A percentile compares a stretch with the other conserved stretches of the same genome.
These are phyloP conservation scores for Jatropha multifida DNA, from an alignment of 441 rosid genomes.

Conservation along the genomic window DNA sequence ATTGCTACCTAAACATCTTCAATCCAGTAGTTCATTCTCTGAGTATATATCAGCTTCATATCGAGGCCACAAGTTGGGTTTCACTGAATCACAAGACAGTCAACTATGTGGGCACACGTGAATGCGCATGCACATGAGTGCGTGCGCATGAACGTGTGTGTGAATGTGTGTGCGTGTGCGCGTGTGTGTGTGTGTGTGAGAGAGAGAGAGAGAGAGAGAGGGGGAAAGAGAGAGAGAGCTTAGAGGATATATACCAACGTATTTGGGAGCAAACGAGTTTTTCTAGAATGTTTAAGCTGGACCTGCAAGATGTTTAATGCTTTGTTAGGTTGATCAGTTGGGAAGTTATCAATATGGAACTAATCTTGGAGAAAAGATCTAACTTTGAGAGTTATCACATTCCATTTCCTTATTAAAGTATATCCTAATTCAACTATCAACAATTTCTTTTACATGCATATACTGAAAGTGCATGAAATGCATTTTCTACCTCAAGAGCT, in stretches of 20 bases:
- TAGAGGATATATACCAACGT: conserved; percentile 38
- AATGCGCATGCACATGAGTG: not conserved
- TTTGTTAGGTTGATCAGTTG: conserved; percentile 18
- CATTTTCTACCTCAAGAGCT: conserved; percentile 56
- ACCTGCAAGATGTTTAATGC: conserved; percentile 49
- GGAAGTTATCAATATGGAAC: conserved; percentile 6
- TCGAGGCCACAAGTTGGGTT: not conserved
- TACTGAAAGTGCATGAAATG: not conserved
- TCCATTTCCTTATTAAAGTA: not conserved
- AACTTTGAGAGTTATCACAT: not conserved
- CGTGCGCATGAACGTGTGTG: too few species aligned
- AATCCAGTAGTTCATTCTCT: not conserved
- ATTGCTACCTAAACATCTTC: not conserved
- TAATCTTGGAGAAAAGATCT: conserved; percentile 31
- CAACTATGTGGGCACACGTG: not conserved
- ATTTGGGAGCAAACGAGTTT: conserved; percentile 44
- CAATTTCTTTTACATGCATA: not conserved
- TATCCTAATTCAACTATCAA: not conserved
- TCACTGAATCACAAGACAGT: not conserved
- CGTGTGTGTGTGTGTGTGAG: not conserved
- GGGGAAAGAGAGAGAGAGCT: not conserved
- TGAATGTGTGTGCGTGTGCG: not conserved
- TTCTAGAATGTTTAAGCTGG: conserved; percentile 57
- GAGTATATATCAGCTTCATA: not conserved
- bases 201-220: not conserved